Evolutionary conservation across 768 basidiomycete species (phyloP), one percentile per base, ranked within the genome.

Genomic region (Pulveroboletus ravenelii): DNA sequence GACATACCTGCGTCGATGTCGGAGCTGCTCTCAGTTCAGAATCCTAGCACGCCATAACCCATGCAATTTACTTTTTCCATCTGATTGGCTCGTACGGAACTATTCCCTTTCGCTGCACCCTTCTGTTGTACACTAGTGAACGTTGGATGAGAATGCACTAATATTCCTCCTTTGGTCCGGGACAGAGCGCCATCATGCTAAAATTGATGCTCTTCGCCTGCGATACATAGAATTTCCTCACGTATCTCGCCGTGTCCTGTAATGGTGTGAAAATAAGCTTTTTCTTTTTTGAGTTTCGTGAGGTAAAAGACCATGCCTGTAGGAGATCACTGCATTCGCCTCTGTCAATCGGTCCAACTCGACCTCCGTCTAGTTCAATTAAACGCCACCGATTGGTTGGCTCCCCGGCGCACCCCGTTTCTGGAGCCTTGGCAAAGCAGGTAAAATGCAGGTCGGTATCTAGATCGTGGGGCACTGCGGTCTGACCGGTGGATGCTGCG

Each of bases 381-480:
- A 96, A 66, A 41, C 86, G 76, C 68, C 54, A 62, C 61, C 32
- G 61, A 58, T 53, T 67, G 54, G 10, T 60, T 56, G 30, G 14
- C 51, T 17, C 65, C 48, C 38, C 54, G 48, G 29, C 41, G 12
- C 18, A 48, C 2, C 66, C 65, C 2, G 72, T 63, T 30, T 69
- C 72, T 1, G 83, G 81, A 0, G 87, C 88, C 51, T 77, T 75
- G 31, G 96, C 80, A 59, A 96, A 97, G 59, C 85, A 84, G 1
- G 88, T 89, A 56, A 94, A 97, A 68, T 96, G 94, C 8, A 91
- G 73, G 58, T 89, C 77, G 0, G 87, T 87, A 35, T 89, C 74
- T 9, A 84, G 72, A 57, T 88, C 75, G 1, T 71, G 67, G 3
- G 88, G 84, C 0, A 84, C 75, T 1, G 73, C 70, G 5, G 81